These are phyloP conservation scores for Ascocoryne sarcoides DNA, from an alignment of 2,329 filamentous ascomycete genomes.

Conservation along the genomic window DNA sequence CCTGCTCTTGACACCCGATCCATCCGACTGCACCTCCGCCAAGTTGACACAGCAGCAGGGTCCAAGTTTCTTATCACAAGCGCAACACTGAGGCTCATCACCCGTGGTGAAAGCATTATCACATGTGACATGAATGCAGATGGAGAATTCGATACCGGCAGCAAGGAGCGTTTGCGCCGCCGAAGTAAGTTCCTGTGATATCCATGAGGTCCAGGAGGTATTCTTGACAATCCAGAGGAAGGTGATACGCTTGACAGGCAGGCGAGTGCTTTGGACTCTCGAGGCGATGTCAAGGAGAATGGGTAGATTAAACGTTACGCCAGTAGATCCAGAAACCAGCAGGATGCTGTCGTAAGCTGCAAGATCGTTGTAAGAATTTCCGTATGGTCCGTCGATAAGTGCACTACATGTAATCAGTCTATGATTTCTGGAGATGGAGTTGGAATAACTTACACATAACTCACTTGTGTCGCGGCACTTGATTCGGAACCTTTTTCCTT, in stretches of 20 bases:
- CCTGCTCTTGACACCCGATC: background rate
- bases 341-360: conserved; percentile 51
- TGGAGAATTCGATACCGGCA: conserved; percentile 39
- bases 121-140: conserved; percentile 47
- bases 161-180: conserved; percentile 34
- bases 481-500: conserved; percentile 3
- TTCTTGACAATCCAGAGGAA: conserved; percentile 48
- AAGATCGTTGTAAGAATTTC: conserved; percentile 39
- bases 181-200: conserved; percentile 17
- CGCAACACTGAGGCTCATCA: background rate
- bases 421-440: conserved; percentile 36
- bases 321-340: conserved; percentile 52
- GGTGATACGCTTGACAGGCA: conserved; percentile 39
- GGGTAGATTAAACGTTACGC: conserved; percentile 51
- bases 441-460: conserved; percentile 26
- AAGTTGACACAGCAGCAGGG: background rate
- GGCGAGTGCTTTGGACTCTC: conserved; percentile 24
- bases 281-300: conserved; percentile 33
- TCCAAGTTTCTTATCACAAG: background rate
- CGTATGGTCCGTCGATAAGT: background rate
- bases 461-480: conserved; percentile 2
- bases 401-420: background rate
- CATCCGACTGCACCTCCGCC: background rate
- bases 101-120: conserved; percentile 6
- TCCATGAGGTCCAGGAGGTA: conserved; percentile 45